phyloP scores from a whole-genome alignment of 2,329 filamentous ascomycete species.

The Dissoconium aciculare region DNA sequence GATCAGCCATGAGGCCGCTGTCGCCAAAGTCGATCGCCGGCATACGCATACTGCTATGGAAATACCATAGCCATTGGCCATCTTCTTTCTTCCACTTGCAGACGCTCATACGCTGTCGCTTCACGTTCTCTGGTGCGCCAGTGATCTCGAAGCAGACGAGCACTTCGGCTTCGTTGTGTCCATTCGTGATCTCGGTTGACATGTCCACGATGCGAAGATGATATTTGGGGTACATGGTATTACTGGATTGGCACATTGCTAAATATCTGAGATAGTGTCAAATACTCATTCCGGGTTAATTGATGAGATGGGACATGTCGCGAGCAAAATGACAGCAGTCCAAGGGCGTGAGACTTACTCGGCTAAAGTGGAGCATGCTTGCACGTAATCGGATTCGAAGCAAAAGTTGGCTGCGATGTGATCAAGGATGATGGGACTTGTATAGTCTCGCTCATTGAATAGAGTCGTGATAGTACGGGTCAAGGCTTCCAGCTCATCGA shows the following conservation, averaged over 20 bases:
- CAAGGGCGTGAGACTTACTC: constrained; percentile 1
- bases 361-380: neutral
- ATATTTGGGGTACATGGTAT: neutral
- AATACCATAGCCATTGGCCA: neutral
- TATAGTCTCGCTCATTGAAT: neutral
- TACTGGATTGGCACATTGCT: neutral
- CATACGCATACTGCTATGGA: neutral
- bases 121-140: neutral
- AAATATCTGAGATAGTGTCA: too few relatives aligned
- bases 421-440: neutral
- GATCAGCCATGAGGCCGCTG: neutral
- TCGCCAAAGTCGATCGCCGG: neutral
- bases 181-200: neutral
- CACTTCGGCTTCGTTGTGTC: neutral
- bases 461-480: neutral
- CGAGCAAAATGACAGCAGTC: too few relatives aligned
- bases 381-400: neutral
- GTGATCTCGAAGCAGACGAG: neutral
- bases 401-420: neutral
- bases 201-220: neutral
- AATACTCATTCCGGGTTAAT: too few relatives aligned
- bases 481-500: neutral
- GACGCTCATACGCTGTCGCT: neutral
- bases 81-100: constrained; percentile 1
- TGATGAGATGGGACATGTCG: too few relatives aligned